Conservation (phyloP, 305 asterid genomes). For the Fraxinus latifolia region DNA sequence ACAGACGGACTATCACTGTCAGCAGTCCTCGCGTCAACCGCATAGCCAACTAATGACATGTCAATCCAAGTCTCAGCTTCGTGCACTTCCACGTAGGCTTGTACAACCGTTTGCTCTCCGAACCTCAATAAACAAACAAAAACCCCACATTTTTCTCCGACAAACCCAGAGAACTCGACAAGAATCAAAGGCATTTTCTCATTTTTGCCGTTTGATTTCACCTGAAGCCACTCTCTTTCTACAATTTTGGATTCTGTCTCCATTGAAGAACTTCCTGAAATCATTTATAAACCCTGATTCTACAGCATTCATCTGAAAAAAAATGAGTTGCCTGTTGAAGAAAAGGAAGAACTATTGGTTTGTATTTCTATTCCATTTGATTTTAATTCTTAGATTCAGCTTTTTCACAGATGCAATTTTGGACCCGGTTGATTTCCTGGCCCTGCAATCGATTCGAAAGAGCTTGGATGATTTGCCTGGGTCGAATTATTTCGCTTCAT, state of each 20-base stretch:
- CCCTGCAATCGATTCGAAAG: slow-evolving; percentile 67
- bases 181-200: slow-evolving; percentile 5
- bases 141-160: not conserved
- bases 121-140: slow-evolving; percentile 32
- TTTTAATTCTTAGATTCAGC: slow-evolving; percentile 16
- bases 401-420: slow-evolving; percentile 41
- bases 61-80: slow-evolving; percentile 28
- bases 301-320: slow-evolving; percentile 5
- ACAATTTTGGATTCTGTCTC: slow-evolving; percentile 47
- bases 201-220: slow-evolving; percentile 22
- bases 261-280: slow-evolving; percentile 47
- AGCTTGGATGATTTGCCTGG: slow-evolving; percentile 64
- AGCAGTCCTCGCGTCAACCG: not conserved
- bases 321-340: slow-evolving; percentile 17
- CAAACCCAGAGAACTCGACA: not conserved
- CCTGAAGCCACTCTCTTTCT: slow-evolving; percentile 46
- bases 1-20: not conserved
- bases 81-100: slow-evolving; percentile 34
- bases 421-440: slow-evolving; percentile 78
- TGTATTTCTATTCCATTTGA: slow-evolving; percentile 22
- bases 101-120: slow-evolving; percentile 43
- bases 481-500: slow-evolving; percentile 66
- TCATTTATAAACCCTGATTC: slow-evolving; percentile 28
- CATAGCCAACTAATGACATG: not conserved
- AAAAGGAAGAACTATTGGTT: slow-evolving; percentile 18